Evolutionary conservation across 306 rosid species (phyloP).

Genomic region (Sphenostylis stenocarpa): DNA sequence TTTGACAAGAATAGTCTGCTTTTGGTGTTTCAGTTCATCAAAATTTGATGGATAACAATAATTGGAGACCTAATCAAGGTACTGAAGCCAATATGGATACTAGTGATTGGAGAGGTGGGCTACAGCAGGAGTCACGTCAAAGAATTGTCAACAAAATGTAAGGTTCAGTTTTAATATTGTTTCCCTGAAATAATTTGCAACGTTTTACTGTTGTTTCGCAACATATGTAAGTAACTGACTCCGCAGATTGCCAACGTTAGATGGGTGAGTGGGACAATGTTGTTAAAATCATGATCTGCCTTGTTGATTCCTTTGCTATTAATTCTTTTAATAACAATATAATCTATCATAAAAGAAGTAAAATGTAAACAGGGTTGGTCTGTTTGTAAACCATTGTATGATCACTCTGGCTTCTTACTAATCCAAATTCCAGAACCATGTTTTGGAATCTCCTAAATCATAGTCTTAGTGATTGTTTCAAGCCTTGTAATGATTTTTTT

Average conservation of each 20-base stretch:
- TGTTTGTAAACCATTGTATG: no score
- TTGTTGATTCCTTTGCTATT: no score
- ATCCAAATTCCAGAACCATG: no score
- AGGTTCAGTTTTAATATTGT: constrained; percentile 27
- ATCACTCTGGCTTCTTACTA: no score
- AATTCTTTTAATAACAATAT: no score
- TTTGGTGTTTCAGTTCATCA: constrained; percentile 16
- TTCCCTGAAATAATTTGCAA: neutral
- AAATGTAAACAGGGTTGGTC: no score
- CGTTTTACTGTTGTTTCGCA: neutral
- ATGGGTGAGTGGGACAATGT: no score
- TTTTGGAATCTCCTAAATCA: no score
- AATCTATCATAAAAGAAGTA: no score
- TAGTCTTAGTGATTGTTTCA: no score
- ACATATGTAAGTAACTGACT: neutral
- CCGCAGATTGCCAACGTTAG: neutral
- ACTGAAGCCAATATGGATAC: constrained; percentile 42
- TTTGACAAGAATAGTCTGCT: constrained; percentile 6
- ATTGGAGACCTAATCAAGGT: constrained; percentile 52
- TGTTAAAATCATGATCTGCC: no score
- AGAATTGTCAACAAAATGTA: constrained; percentile 58
- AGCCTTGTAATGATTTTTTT: no score
- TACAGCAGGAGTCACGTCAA: constrained; percentile 50
- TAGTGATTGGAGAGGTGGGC: constrained; percentile 49
- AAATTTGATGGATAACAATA: constrained; percentile 42